Base-by-base conservation (phyloP, 805 yeast species). In the Nakazawaea peltata region DNA sequence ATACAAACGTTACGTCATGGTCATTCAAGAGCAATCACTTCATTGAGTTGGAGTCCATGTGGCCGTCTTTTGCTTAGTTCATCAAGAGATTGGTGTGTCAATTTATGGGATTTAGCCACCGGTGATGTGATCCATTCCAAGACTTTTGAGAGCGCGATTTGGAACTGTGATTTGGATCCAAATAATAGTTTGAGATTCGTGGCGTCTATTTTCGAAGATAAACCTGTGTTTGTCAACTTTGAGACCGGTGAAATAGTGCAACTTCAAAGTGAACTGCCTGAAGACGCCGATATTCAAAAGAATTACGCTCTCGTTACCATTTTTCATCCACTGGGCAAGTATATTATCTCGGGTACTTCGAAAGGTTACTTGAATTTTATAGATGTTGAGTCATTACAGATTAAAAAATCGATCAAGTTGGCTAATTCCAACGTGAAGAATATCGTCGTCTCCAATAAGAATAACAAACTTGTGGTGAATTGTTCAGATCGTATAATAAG, bases 41-140 rank as follows among this genome's bases (percentile, higher is more conserved):
- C 88, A 1, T 38, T 81, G 13, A 61, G 71, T 40, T 88, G 96
- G 97, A 78, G 90, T 0, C 43, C 46, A 0, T 74, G 80, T 53
- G 92, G 94, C 0, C 54, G 82, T 17, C 84, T 71, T 46, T 46
- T 88, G 2, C 58, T 88, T 3, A 67, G 83, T 3, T 64, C 86
- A 11, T 74, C 88, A 0, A 74, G 86, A 46, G 97, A 90, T 53
- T 87, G 95, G 92, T 68, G 66, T 33, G 71, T 81, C 28, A 74
- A 80, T 32, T 50, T 87, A 21, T 88, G 96, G 95, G 95, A 86
- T 57, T 55, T 88, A 42, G 43, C 54, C 18, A 48, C 60, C 46
- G 51, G 61, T 31, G 41, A 50, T 32, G 63, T 72, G 34, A 50
- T 64, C 30, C 61, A 68, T 40, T 62, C 53, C 3, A 59, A 71